phyloP scores from a whole-genome alignment of 2,329 filamentous ascomycete species.

The Geosmithia flava region DNA sequence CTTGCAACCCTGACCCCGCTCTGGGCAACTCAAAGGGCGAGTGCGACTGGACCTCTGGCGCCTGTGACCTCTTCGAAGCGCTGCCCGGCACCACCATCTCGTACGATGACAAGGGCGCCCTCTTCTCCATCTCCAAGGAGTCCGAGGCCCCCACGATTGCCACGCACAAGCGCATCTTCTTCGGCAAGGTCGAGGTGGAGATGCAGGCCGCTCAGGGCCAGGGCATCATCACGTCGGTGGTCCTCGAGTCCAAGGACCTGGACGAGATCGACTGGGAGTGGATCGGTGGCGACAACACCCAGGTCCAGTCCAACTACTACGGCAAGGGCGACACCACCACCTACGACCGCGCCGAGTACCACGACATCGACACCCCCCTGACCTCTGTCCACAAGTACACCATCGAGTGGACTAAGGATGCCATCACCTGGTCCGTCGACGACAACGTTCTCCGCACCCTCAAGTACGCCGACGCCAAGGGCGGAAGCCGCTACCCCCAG shows the following conservation, averaged over 20 bases:
- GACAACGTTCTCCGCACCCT: conserved; percentile 49
- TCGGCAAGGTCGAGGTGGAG: conserved; percentile 71
- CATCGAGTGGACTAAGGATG: conserved; percentile 54
- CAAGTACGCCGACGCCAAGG: conserved; percentile 42
- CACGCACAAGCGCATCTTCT: conserved; percentile 88
- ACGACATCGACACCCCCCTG: conserved; percentile 40
- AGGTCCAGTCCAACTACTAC: conserved; percentile 85
- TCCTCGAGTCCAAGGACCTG: conserved; percentile 80
- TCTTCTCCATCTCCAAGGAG: conserved; percentile 55
- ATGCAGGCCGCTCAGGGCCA: conserved; percentile 68
- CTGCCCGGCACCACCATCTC: conserved; percentile 32
- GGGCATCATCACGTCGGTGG: conserved; percentile 81
- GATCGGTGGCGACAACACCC: conserved; percentile 60
- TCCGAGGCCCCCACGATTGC: conserved; percentile 60
- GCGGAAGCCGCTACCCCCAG: conserved; percentile 52
- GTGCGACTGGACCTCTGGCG: conserved; percentile 69
- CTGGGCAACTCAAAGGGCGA: conserved; percentile 44
- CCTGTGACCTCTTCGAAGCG: conserved; percentile 40
- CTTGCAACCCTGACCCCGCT: conserved; percentile 64
- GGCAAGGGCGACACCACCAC: conserved; percentile 60
- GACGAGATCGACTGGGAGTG: conserved; percentile 93
- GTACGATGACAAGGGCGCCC: conserved; percentile 37
- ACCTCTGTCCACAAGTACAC: conserved; percentile 53
- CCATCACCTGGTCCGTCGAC: conserved; percentile 54
- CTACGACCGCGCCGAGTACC: conserved; percentile 57